Evolutionary conservation across 148 eudicot genomes (phyloP), one percentile per base, ranked within the genome.

Genomic region (Camellia granthamiana): DNA sequence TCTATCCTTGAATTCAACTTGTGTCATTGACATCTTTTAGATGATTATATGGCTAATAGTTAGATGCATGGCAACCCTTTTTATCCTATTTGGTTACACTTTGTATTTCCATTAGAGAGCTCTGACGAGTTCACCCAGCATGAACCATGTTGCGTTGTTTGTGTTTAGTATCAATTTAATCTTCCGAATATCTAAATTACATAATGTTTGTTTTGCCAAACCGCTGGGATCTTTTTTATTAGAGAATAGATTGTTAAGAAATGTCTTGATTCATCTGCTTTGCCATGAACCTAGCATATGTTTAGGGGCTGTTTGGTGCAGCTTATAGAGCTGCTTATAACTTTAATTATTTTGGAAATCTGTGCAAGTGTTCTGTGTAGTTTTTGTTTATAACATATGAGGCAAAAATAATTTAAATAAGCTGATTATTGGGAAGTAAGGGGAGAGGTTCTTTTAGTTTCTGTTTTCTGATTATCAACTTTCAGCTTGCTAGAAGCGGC

Each of bases 11-110:
- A 51, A 13, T 49, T 46, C 55, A 8, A 65, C 61, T 64, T 58
- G 63, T 54, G 64, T 75, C 51, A 76, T 76, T 1, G 60, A 56
- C 19, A 76, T 62, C 38, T 60, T 19, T 16, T 76, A 44, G 65
- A 43, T 38, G 19, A 67, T 38, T 67, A 55, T 76, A 18, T 49
- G 54, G 66, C 56, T n/a, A 52, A 44, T 77, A 14, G 21, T 21
- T 65, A 13, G 58, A 30, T 30, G 1, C 1, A 30, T 30, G 38
- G 38, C 38, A 30, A 1, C 3, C 44, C 18, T 43, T 64, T 61
- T 38, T 77, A 7, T 67, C n/a, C 68, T 51, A 14, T 67, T 46
- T 18, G 0, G 69, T n/a, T 63, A 38, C 19, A 54, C 80, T 54
- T 56, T 78, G 72, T 66, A 67, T 47, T 67, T 77, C 60, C 30